Evolutionary conservation across 2,329 filamentous ascomycete species (phyloP).

Genomic region (Akanthomyces lecanii): DNA sequence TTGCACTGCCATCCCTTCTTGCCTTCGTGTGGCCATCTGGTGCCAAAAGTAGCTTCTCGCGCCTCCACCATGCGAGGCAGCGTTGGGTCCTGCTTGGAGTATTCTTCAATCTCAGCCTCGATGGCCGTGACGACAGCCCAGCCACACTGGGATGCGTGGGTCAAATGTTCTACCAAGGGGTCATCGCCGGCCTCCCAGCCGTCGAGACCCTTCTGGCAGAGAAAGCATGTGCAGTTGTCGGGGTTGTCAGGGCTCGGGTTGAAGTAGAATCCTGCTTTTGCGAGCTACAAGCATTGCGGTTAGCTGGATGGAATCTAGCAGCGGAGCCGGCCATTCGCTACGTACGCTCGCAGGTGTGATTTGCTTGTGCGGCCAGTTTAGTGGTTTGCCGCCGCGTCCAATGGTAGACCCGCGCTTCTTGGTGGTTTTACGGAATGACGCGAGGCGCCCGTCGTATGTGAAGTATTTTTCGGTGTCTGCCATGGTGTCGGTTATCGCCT

Average conservation of each 20-base stretch:
- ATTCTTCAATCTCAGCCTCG: slow-evolving; percentile 58
- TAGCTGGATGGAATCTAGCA: slow-evolving; percentile 14
- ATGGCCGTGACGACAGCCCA: slow-evolving; percentile 74
- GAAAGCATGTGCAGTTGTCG: slow-evolving; percentile 88
- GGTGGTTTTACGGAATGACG: slow-evolving; percentile 66
- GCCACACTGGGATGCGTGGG: slow-evolving; percentile 75
- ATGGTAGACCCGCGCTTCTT: slow-evolving; percentile 69
- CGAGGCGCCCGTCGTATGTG: slow-evolving; percentile 71
- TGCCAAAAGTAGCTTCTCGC: slow-evolving; percentile 76
- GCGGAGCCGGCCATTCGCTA: slow-evolving; percentile 1
- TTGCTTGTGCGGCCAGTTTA: slow-evolving; percentile 70
- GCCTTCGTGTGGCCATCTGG: slow-evolving; percentile 81
- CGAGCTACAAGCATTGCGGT: slow-evolving; percentile 58
- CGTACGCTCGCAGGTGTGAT: slow-evolving; percentile 32
- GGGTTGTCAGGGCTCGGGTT: slow-evolving; percentile 68
- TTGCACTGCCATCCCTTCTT: slow-evolving; percentile 90
- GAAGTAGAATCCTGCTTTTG: slow-evolving; percentile 88
- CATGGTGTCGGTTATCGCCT: slow-evolving; percentile 24
- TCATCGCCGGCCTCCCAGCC: slow-evolving; percentile 89
- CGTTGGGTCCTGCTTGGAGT: slow-evolving; percentile 68
- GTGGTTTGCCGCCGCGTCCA: slow-evolving; percentile 43
- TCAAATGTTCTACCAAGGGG: slow-evolving; percentile 78
- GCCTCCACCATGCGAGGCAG: slow-evolving; percentile 69
- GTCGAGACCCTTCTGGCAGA: slow-evolving; percentile 78
- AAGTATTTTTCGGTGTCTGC: slow-evolving; percentile 46